Base-by-base conservation (phyloP, 768 basidiomycete genomes). In the Lactarius psammicola region DNA sequence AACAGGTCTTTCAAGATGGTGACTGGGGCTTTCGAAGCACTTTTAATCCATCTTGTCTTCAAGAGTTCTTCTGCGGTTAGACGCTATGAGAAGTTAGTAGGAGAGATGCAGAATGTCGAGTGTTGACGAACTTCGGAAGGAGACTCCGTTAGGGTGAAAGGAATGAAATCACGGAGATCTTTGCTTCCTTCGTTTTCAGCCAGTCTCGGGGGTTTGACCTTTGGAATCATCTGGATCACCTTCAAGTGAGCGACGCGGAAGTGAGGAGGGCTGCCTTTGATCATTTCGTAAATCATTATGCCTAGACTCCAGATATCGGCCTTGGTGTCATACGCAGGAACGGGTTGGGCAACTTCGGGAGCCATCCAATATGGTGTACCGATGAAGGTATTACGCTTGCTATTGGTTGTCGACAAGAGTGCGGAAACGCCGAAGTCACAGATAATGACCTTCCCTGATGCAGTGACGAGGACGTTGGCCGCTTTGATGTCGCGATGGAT, bases 351-450 rank as follows among this genome's bases (percentile, higher is more conserved):
- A 3, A 98, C 94, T 76, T 99, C 97, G 0, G 97, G 97, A 0
- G 97, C 97, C 97, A 99, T 99, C 96, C 96, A 98, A 74, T 97
- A 94, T 0, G 95, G 96, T 1, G 97, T 98, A 1, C 97, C 97
- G 67, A 95, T 94, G 72, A 98, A 85, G 0, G 97, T 99, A 60
- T 95, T 94, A 28, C 97, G 87, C 76, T 98, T 98, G 75, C 93
- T 94, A 13, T 88, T 87, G 3, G 87, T 82, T 18, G 87, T 92
- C 30, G 87, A 85, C 60, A 98, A 84, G 42, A 97, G 85, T 3
- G 95, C 97, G 4, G 96, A 97, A 56, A 99, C 97, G 33, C 97
- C 97, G 75, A 99, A 99, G 78, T 99, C 97, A 74, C 94, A 96
- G 31, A 99, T 89, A 80, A 97, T 88, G 72, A 98, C 92, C 72